Evolutionary conservation across 805 yeast genomes (phyloP).

Genomic region (Lachancea sp.): DNA sequence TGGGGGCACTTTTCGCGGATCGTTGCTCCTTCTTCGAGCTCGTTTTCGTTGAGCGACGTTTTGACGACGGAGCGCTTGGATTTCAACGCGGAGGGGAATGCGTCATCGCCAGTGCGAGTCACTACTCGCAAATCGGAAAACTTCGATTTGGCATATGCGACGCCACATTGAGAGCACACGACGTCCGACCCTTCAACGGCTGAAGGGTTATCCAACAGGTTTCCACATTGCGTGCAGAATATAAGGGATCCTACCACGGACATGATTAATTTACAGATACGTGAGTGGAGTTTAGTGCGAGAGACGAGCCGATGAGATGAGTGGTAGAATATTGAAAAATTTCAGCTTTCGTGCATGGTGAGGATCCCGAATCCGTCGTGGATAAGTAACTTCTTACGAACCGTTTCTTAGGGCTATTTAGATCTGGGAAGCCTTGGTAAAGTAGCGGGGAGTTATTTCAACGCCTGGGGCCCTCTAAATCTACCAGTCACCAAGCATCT

Average conservation of each 20-base stretch:
- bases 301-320: constrained; percentile 8
- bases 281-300: too few species aligned
- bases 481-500: too few species aligned
- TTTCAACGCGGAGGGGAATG: constrained; percentile 82
- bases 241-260: constrained; percentile 93
- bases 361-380: too few species aligned
- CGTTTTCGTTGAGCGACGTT: constrained; percentile 68
- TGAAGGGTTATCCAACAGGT: constrained; percentile 63
- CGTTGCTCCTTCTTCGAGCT: constrained; percentile 90
- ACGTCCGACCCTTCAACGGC: constrained; percentile 38
- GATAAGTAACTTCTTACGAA: too few species aligned
- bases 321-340: too few species aligned
- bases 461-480: too few species aligned
- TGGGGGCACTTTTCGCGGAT: constrained; percentile 98
- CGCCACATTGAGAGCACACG: constrained; percentile 50
- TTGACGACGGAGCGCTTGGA: constrained; percentile 86
- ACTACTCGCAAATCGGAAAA: constrained; percentile 79
- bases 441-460: too few species aligned
- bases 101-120: constrained; percentile 84
- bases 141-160: constrained; percentile 32
- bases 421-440: too few species aligned
- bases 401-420: too few species aligned
- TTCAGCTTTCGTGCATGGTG: too few species aligned
- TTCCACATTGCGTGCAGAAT: constrained; percentile 91
- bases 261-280: too few species aligned